Evolutionary conservation across 345 rosid species (phyloP).

Genomic region (Moricandia arvensis): DNA sequence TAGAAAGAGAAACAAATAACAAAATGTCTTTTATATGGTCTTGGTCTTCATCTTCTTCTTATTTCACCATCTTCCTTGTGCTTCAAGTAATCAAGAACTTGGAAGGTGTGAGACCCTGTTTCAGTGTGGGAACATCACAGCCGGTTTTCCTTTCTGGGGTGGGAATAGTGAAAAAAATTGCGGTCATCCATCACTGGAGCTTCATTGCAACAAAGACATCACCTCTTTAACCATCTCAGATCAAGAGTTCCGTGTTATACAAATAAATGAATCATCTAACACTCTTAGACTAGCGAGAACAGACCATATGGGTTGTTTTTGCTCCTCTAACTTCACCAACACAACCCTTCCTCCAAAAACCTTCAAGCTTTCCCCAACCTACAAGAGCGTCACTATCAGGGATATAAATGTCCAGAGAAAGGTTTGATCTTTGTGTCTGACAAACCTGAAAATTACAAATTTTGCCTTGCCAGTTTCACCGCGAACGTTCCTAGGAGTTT

Average conservation of each 20-base stretch:
- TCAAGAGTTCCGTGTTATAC: slow-evolving; percentile 24
- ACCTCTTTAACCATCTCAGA: slow-evolving; percentile 1
- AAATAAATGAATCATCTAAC: neutral
- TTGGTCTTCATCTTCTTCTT: neutral
- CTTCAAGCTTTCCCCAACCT: neutral
- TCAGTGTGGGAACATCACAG: slow-evolving; percentile 32
- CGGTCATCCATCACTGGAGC: slow-evolving; percentile 37
- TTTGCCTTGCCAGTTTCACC: neutral
- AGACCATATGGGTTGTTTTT: slow-evolving; percentile 13
- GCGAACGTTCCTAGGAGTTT: slow-evolving; percentile 5
- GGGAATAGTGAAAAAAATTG: neutral
- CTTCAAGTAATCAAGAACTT: slow-evolving; percentile 3
- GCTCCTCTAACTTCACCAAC: neutral
- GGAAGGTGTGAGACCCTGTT: neutral
- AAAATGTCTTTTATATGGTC: too few species aligned
- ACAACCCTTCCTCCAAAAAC: neutral
- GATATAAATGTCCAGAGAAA: neutral
- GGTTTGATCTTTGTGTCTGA: neutral
- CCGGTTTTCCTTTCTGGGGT: slow-evolving; percentile 49
- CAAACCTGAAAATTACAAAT: rapidly evolving
- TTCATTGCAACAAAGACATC: slow-evolving; percentile 14
- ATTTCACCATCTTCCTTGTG: neutral
- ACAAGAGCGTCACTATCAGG: neutral
- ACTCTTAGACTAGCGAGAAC: slow-evolving; percentile 29
- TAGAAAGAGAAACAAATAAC: too few species aligned